Evolutionary conservation across 2,329 filamentous ascomycete genomes (phyloP), one percentile per base, ranked within the genome.

Genomic region (Ustulina deusta): DNA sequence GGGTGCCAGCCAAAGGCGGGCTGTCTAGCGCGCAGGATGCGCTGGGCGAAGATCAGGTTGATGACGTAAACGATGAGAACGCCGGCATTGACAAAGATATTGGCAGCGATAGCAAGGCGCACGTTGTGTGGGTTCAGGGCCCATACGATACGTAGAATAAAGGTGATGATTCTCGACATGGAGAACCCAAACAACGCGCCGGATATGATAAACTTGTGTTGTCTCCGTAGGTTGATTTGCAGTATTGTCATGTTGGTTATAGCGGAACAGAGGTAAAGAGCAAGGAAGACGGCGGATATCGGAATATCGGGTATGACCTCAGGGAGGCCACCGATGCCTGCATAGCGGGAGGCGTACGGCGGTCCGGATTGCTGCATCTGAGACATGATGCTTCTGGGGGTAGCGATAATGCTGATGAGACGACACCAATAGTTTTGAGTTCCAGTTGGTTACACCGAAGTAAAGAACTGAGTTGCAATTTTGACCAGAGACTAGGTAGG

Each of bases 241-340:
- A 89, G 83, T 55, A 91, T 84, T 55, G 81, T 82, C 84, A 90
- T 87, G 82, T 92, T 87, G 65, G 81, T 71, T 17, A 78, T 80
- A 7, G 86, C 89, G n/a, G 81, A 83, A 54, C 74, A 42, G 38
- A 86, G 66, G 78, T 90, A 92, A 63, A 91, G 76, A 46, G 79
- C 76, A 15, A 93, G 77, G 69, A 94, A 86, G 64, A 92, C 85
- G 60, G 85, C 83, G 68, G 83, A 87, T 75, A 93, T 84, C 42
- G 91, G 89, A 7, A 89, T 83, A 76, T 94, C 92, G 69, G 91
- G 80, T 2, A 75, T 69, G 3, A 83, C 75, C 1, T 82, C 85
- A 1, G 92, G 91, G 7, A 80, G 71, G 27, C 89, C 87, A 65
- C 90, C 90, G 20, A 89, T 78, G 17, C 76, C 74, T 48, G 89